phyloP scores from a whole-genome alignment of 2,329 filamentous ascomycete genomes.

The Aureobasidium leucospermi region DNA sequence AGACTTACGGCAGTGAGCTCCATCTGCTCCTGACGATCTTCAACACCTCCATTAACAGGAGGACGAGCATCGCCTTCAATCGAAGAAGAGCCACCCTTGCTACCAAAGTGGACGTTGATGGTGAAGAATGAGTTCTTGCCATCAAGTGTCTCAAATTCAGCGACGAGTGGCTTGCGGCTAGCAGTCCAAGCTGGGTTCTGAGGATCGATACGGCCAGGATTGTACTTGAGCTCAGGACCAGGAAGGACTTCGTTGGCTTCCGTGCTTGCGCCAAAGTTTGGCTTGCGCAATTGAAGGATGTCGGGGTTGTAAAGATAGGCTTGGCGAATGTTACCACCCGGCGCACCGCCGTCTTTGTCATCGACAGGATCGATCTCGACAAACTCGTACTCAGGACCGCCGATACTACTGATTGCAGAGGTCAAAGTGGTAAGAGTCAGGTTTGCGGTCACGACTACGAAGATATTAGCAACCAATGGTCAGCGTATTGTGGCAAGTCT shows the following conservation, averaged over 20 bases:
- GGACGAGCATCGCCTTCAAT: conserved; percentile 60
- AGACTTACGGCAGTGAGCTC: conserved; percentile 49
- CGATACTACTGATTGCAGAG: conserved; percentile 41
- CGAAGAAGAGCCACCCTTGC: conserved; percentile 58
- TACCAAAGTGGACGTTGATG: conserved; percentile 61
- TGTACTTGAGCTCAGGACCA: conserved; percentile 55
- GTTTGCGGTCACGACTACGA: conserved; percentile 44
- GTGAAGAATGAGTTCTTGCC: conserved; percentile 57
- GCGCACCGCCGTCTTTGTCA: conserved; percentile 56
- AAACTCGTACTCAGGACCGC: conserved; percentile 50
- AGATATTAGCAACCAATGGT: too few species aligned
- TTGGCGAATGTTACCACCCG: conserved; percentile 64
- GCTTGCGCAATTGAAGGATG: conserved; percentile 51
- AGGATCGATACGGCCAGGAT: conserved; percentile 63
- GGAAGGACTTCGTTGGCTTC: conserved; percentile 52
- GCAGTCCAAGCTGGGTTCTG: conserved; percentile 50
- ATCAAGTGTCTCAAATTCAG: conserved; percentile 55
- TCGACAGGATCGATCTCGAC: conserved; percentile 53
- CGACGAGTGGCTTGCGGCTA: conserved; percentile 61
- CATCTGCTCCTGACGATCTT: conserved; percentile 50
- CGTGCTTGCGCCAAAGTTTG: conserved; percentile 48
- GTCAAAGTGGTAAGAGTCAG: conserved; percentile 51
- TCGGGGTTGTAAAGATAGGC: conserved; percentile 62
- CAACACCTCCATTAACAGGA: conserved; percentile 58
- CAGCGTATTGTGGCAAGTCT: too few species aligned